Conservation (phyloP, 805 yeast genomes). For the Candida coquimbonensis region DNA sequence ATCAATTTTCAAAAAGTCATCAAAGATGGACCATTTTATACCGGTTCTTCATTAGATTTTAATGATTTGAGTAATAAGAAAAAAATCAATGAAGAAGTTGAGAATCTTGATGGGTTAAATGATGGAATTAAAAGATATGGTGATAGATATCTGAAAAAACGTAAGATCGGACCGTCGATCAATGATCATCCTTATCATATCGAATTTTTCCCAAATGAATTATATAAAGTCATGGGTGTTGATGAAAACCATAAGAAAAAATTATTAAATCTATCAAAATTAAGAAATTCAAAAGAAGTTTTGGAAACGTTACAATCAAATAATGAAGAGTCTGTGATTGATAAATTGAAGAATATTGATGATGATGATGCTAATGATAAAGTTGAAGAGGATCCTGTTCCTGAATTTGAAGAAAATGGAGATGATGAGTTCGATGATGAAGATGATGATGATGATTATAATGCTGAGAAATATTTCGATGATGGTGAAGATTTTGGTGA, state of each 20-base stretch:
- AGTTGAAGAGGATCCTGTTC: slow-evolving; percentile 26
- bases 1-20: slow-evolving; percentile 47
- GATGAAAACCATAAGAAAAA: slow-evolving; percentile 46
- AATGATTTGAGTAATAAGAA: slow-evolving; percentile 16
- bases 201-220: slow-evolving; percentile 70
- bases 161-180: slow-evolving; percentile 62
- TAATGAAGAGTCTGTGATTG: slow-evolving; percentile 31
- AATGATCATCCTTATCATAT: slow-evolving; percentile 72
- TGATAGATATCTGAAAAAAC: slow-evolving; percentile 67
- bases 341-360: slow-evolving; percentile 37
- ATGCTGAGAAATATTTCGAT: slow-evolving; percentile 57
- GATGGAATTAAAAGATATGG: slow-evolving; percentile 81
- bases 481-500: slow-evolving; percentile 39
- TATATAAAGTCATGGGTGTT: slow-evolving; percentile 65
- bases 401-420: slow-evolving; percentile 35
- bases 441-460: slow-evolving; percentile 21
- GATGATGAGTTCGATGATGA: slow-evolving; percentile 42
- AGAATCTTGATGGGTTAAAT: slow-evolving; percentile 34
- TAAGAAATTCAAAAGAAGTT: slow-evolving; percentile 22
- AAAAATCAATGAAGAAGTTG: slow-evolving; percentile 18
- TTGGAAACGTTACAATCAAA: slow-evolving; percentile 26
- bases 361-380: slow-evolving; percentile 22
- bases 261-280: slow-evolving; percentile 34
- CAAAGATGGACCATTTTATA: slow-evolving; percentile 59
- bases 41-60: slow-evolving; percentile 42